Evolutionary conservation across 2,329 filamentous ascomycete species (phyloP).

Genomic region (Cladosporium colombiae): DNA sequence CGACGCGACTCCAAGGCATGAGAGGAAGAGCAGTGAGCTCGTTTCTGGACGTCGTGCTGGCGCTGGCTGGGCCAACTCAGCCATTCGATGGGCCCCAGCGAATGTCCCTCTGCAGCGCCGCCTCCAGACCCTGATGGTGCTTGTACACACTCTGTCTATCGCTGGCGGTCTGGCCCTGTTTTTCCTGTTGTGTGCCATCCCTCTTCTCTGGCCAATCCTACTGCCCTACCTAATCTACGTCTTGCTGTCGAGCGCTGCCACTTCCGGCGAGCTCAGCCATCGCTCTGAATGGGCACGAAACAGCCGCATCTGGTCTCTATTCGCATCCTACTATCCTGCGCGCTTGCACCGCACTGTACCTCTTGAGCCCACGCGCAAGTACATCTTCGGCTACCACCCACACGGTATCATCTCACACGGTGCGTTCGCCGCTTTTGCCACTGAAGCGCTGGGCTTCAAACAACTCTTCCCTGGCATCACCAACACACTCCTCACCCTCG

Average conservation of each 20-base stretch:
- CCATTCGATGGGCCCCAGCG: constrained; percentile 84
- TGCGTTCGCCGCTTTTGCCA: constrained; percentile 89
- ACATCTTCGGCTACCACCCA: constrained; percentile 96
- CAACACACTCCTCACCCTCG: constrained; percentile 90
- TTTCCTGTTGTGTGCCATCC: constrained; percentile 88
- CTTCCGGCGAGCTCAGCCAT: constrained; percentile 71
- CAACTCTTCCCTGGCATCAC: constrained; percentile 92
- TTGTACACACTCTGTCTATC: constrained; percentile 53
- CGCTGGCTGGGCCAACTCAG: constrained; percentile 53
- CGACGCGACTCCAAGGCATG: constrained; percentile 19
- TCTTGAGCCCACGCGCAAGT: constrained; percentile 80
- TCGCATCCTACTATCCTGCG: constrained; percentile 90
- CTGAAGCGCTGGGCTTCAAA: constrained; percentile 83
- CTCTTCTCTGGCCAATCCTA: constrained; percentile 81
- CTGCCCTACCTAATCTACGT: constrained; percentile 81
- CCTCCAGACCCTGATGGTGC: constrained; percentile 52
- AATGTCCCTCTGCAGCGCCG: constrained; percentile 60
- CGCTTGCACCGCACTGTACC: constrained; percentile 80
- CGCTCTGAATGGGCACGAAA: constrained; percentile 75
- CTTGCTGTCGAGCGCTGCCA: constrained; percentile 74
- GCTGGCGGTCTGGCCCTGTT: constrained; percentile 67
- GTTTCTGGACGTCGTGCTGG: constrained; percentile 56
- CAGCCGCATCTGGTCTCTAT: constrained; percentile 79
- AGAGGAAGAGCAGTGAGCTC: constrained; percentile 42
- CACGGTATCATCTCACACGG: constrained; percentile 97